These are phyloP conservation scores for Nothophaeocryptopus gaeumannii DNA, from an alignment of 2,329 filamentous ascomycete genomes.

Conservation along the genomic window DNA sequence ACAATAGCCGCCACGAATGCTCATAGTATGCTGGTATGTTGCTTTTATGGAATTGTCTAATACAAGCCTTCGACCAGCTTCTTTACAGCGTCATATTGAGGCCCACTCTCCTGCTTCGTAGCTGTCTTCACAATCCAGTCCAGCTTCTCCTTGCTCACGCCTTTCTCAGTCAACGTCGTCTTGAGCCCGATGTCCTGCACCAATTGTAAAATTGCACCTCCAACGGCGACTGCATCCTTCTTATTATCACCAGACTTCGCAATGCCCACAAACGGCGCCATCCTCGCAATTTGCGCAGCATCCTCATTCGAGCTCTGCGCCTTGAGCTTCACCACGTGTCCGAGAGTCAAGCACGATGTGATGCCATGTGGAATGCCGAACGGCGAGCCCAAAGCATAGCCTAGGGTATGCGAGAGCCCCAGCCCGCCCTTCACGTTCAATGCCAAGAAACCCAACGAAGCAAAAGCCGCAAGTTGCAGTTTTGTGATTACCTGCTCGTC, in stretches of 20 bases:
- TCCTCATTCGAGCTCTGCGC: slow-evolving; percentile 42
- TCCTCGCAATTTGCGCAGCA: slow-evolving; percentile 46
- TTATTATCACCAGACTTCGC: slow-evolving; percentile 39
- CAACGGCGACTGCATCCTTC: slow-evolving; percentile 46
- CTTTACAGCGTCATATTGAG: slow-evolving; percentile 44
- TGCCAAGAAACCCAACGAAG: slow-evolving; percentile 50
- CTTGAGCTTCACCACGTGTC: slow-evolving; percentile 55
- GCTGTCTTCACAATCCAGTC: slow-evolving; percentile 45
- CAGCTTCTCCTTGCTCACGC: slow-evolving; percentile 43
- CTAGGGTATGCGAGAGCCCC: slow-evolving; percentile 43
- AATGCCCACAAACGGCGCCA: slow-evolving; percentile 46
- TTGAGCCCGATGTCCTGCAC: slow-evolving; percentile 46
- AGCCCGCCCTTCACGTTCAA: slow-evolving; percentile 51
- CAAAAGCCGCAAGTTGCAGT: slow-evolving; percentile 54
- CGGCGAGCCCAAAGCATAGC: slow-evolving; percentile 54
- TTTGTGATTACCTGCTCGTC: slow-evolving; percentile 51
- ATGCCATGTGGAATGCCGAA: slow-evolving; percentile 58
- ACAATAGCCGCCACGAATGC: too few relatives aligned
- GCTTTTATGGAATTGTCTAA: slow-evolving; percentile 15
- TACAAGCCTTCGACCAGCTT: slow-evolving; percentile 45
- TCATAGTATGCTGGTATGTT: too few relatives aligned
- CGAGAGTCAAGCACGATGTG: slow-evolving; percentile 54
- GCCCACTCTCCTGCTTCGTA: slow-evolving; percentile 43
- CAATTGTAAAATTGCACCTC: slow-evolving; percentile 44
- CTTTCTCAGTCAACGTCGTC: slow-evolving; percentile 47